Evolutionary conservation across 306 rosid genomes (phyloP), one percentile per base, ranked within the genome.

Genomic region (Malus fusca): DNA sequence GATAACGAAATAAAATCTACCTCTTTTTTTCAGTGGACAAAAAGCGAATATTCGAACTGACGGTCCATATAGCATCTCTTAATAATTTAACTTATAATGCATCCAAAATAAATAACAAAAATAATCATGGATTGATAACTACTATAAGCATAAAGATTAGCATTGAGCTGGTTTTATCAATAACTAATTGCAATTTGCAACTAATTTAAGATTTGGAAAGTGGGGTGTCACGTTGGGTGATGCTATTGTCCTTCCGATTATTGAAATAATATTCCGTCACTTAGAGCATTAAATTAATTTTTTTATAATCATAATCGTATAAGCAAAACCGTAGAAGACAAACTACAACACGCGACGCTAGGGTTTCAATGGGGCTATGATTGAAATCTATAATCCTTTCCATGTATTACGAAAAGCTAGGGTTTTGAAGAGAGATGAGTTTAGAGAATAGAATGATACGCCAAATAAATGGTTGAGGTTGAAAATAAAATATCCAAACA

Each of bases 41-140:
- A 76, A 76, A 51, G 6, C n/a, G 83, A 88, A 84, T 77, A 88
- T 83, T 77, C 79, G 28, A 74, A 66, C n/a, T 77, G 4, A 79
- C 74, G 87, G 86, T 77, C 84, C 89, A 84, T 76, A 69, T 35
- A 48, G 33, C 51, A 25, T 22, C 37, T 46, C 40, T 10, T 19
- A 48, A 51, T 15, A 17, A 25, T 48, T 12, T 43, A 69, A 69
- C 73, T 55, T 12, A 6, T 8, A 26, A 19, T 52, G 3, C 19
- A 18, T 26, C 28, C 25, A 52, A 22, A 26, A 15, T n/a, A 56
- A 13, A 5, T 6, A 28, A 8, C 12, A 30, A 15, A 8, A 33
- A 55, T 40, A 42, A 40, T 68, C 33, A 40, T 14, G 14, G 52
- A 12, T 42, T 72, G 18, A 58, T 72, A 37, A 13, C 44, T 14